Base-by-base conservation (phyloP, 768 basidiomycete genomes). In the Tylopilus plumbeoviolaceoides region DNA sequence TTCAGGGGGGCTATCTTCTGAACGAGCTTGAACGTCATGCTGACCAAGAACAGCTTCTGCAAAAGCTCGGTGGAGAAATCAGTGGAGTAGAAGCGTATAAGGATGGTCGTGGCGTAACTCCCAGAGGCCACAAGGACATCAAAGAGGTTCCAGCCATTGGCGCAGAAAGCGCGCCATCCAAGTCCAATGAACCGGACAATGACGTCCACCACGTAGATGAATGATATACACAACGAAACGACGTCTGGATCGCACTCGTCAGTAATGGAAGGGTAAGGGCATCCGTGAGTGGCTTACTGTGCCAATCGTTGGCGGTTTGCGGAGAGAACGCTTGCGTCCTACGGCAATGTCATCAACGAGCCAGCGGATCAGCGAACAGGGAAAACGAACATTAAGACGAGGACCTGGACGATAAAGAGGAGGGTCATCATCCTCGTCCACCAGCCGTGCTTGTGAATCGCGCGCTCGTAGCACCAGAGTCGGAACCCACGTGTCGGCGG, bases 401-500 rank as follows among this genome's bases (percentile, higher is more conserved):
- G 62, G 42, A 97, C 89, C 65, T 98, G 94, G n/a, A 89, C 36
- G 15, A 89, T 67, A 61, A 93, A 94, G n/a, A 95, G 66, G 3
- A 81, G 66, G 0, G 91, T 92, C 80, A 95, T 88, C 43, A 71
- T 72, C 50, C 85, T 75, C 6, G 88, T 80, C 95, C 95, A 98
- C 83, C 86, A 92, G 1, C 94, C 95, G 61, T 92, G 88, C 67
- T 98, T 98, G 56, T 83, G 77, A 14, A 91, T 83, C 0, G 95
- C 95, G 28, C 93, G 81, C 52, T 95, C 88, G 63, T 84, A 95
- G 66, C 95, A 98, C 94, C 95, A 98, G 20, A 77, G 75, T 46
- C 87, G 78, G 21, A 91, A 60, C 0, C 59, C 56, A 54, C 69
- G 76, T 0, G 68, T 69, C 0, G 92, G 92, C 15, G 78, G 75